Base-by-base conservation (phyloP, 2,329 filamentous ascomycete genomes). In the Diaporthe longicolla region DNA sequence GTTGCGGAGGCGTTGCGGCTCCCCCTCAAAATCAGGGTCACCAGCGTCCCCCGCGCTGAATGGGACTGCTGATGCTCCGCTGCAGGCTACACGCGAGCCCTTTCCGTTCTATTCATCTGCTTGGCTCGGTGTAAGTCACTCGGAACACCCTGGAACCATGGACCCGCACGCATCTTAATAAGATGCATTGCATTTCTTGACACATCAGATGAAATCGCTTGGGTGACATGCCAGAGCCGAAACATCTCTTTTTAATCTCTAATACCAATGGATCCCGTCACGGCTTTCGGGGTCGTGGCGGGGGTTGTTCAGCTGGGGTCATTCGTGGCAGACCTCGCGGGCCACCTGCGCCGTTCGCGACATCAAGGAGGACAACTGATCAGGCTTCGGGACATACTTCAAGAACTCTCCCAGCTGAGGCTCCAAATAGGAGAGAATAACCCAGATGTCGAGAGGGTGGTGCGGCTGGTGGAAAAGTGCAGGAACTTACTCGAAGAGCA, bases 401-500 rank as follows among this genome's bases (percentile, higher is more conserved):
- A 71, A 8, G 68, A 59, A 13, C 68, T 71, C 45, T 71, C 68
- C 26, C 68, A 71, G 21, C 40, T 61, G 40, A 71, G 54, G 43
- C 35, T 71, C 21, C 68, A 55, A 4, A 71, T 71, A 29, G 68
- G 55, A 3, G 26, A 71, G 13, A 43, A 61, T 1, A 17, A 71
- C 24, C 55, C 55, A n/a, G 68, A 71, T 11, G 68, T 71, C 11
- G 68, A 50, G 29, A 71, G 43, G 54, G 43, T 71, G 26, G 43
- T 58, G 68, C 29, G 43, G 19, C 55, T 71, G 54, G 40, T 71
- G 29, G 68, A 59, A 5, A 71, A 59, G 54, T 71, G 68, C 68
- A 71, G 68, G 40, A 40, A 19, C n/a, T n/a, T 71, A 40, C 43
- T 71, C 55, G 68, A 71, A 40, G 55, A 71, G 55, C 68, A 71